Base-by-base conservation (phyloP, 164 flowering plant genomes). In the Akebia trifoliata region DNA sequence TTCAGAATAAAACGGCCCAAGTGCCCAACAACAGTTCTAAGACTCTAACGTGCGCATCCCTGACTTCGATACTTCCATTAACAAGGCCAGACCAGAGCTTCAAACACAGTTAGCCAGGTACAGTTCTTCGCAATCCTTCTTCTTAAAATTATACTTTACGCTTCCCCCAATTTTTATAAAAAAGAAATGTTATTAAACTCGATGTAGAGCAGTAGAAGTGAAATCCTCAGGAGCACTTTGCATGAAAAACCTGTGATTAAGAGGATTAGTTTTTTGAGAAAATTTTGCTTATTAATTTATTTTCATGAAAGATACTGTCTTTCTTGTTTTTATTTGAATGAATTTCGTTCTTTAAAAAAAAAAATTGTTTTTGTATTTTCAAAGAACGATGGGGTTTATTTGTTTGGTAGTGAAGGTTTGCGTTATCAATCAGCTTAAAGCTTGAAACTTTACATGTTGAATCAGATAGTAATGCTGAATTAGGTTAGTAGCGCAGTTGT, bases 31-130 rank as follows among this genome's bases (percentile, higher is more conserved):
- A 7, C 54, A 10, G 8, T 2, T 21, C 25, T 4, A 50, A 18
- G 47, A 34, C 49, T 73, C 75, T 70, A 68, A 76, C 75, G 63
- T 70, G 71, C 77, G 77, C 75, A 49, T 50, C 65, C 29, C 56
- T 35, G 48, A 56, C 59, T 21, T 35, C 55, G 37, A 8, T 31
- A 60, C 54, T 29, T 59, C 70, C 74, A 63, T 65, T 49, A 59
- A 69, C 63, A 65, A 56, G 48, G 24, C 56, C 56, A 37, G 29
- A 17, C 18, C 40, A 11, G 17, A 62, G 59, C 69, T 62, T 48
- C 69, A 2, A 8, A 14, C 44, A 22, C 52, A 38, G n/a, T n/a
- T n/a, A n/a, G n/a, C n/a, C 73, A 60, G 75, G 75, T 75, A 56
- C 53, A 35, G n/a, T 12, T 8, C 24, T 29, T 43, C 11, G 2